Conservation (phyloP, 176 grass and related monocot genomes). For the Oryza punctata region DNA sequence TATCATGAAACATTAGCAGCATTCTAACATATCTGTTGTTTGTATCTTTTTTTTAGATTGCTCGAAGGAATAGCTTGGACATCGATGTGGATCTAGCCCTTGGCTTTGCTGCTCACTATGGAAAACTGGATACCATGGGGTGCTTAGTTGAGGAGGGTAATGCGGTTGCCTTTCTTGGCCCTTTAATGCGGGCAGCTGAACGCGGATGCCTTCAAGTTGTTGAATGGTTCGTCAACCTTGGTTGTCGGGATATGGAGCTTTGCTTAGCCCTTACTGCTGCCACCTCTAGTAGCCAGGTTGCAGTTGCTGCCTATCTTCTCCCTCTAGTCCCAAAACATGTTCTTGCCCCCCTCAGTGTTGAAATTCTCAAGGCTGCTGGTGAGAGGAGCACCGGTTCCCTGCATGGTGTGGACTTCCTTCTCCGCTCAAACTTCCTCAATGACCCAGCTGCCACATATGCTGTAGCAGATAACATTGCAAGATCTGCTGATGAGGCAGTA, state of each 20-base stretch:
- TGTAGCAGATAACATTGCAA: conserved; percentile 81
- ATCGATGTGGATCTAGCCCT: conserved; percentile 95
- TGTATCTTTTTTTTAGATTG: conserved; percentile 63
- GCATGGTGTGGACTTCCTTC: conserved; percentile 84
- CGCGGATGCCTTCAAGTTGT: conserved; percentile 78
- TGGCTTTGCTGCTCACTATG: conserved; percentile 87
- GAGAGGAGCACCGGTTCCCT: conserved; percentile 82
- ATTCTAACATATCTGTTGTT: conserved; percentile 39
- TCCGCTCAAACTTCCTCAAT: conserved; percentile 71
- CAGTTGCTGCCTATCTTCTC: conserved; percentile 70
- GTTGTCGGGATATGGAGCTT: conserved; percentile 94
- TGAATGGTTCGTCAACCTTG: conserved; percentile 78
- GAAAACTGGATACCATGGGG: conserved; percentile 84
- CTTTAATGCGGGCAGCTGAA: conserved; percentile 94
- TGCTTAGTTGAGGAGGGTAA: conserved; percentile 87
- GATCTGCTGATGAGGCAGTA: conserved; percentile 60
- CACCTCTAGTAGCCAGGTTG: conserved; percentile 72
- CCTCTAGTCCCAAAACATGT: conserved; percentile 80
- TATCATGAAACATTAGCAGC: background rate
- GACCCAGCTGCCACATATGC: conserved; percentile 78
- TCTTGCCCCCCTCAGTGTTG: conserved; percentile 76
- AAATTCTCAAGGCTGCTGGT: conserved; percentile 94
- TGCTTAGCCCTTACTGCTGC: conserved; percentile 89
- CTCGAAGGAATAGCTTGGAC: conserved; percentile 92
- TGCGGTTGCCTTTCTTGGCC: conserved; percentile 74